Evolutionary conservation across 225 moss, liverwort and hornwort genomes (phyloP).

Genomic region (Anthoceros angustus): DNA sequence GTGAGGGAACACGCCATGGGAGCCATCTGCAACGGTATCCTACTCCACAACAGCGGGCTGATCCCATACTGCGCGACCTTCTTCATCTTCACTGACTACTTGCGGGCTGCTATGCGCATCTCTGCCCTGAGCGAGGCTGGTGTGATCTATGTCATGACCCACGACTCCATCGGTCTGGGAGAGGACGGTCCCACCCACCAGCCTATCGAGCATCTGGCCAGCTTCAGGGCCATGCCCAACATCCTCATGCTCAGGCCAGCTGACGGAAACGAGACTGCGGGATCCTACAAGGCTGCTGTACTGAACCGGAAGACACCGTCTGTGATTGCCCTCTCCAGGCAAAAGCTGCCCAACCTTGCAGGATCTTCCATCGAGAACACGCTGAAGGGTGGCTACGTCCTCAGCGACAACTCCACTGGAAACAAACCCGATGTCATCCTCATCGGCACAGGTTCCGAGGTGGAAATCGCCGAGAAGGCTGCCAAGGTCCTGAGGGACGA

Average conservation of each 20-base stretch:
- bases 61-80: constrained; percentile 88
- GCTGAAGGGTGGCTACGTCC: constrained; percentile 31
- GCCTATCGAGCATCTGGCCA: constrained; percentile 86
- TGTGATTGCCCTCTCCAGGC: constrained; percentile 52
- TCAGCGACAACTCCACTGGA: constrained; percentile 30
- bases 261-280: constrained; percentile 89
- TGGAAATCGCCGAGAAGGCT: constrained; percentile 64
- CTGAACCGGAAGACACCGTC: constrained; percentile 62
- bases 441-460: constrained; percentile 64
- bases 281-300: constrained; percentile 59
- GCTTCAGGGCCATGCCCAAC: constrained; percentile 85
- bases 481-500: constrained; percentile 43
- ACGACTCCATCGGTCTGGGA: constrained; percentile 78
- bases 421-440: constrained; percentile 77
- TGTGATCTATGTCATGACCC: constrained; percentile 89
- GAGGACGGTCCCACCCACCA: constrained; percentile 92
- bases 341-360: constrained; percentile 52
- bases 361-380: constrained; percentile 55
- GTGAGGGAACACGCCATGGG: constrained; percentile 97
- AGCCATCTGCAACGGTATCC: constrained; percentile 67
- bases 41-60: constrained; percentile 46
- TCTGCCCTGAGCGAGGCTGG: constrained; percentile 65
- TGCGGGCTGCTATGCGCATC: constrained; percentile 71
- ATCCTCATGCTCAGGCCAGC: constrained; percentile 73
- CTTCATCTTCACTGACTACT: constrained; percentile 88